phyloP scores from a whole-genome alignment of 148 eudicot genomes.

The Amaranthus cruentus region DNA sequence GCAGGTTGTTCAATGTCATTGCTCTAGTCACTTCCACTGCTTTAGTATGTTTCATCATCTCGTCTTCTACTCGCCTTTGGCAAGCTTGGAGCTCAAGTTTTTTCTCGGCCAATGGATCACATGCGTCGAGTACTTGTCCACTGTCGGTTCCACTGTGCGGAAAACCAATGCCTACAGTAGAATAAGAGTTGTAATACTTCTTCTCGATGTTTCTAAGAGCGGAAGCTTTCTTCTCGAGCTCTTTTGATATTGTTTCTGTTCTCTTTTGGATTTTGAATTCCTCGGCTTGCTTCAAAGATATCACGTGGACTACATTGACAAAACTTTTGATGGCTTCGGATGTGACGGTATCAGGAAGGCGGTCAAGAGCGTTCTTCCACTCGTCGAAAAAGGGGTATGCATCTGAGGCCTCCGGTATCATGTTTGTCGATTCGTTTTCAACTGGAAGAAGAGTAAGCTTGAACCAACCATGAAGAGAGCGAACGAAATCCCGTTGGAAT shows the following conservation, averaged over 20 bases:
- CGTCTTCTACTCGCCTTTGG: conserved; percentile 82
- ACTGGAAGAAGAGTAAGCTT: conserved; percentile 63
- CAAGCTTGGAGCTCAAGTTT: conserved; percentile 69
- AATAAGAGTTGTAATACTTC: conserved; percentile 79
- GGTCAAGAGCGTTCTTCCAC: conserved; percentile 92
- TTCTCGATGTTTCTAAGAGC: conserved; percentile 75
- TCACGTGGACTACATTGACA: conserved; percentile 74
- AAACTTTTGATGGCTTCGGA: conserved; percentile 96
- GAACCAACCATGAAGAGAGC: conserved; percentile 95
- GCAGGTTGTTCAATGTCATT: conserved; percentile 91
- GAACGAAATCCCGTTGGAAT: conserved; percentile 75
- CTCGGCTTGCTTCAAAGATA: conserved; percentile 64
- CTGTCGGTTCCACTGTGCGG: conserved; percentile 57
- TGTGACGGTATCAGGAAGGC: conserved; percentile 83
- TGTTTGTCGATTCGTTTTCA: conserved; percentile 35
- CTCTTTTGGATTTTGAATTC: conserved; percentile 74
- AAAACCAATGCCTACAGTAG: conserved; percentile 80
- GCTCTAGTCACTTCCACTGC: conserved; percentile 92
- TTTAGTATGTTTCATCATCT: conserved; percentile 77
- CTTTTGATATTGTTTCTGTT: conserved; percentile 71
- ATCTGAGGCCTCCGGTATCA: conserved; percentile 37
- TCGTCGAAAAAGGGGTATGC: conserved; percentile 66
- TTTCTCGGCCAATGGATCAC: conserved; percentile 86
- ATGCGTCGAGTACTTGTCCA: conserved; percentile 65
- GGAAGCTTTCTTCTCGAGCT: conserved; percentile 87